Conservation (phyloP, 2,329 filamentous ascomycete species). For the Ambrosiella beaveri region DNA sequence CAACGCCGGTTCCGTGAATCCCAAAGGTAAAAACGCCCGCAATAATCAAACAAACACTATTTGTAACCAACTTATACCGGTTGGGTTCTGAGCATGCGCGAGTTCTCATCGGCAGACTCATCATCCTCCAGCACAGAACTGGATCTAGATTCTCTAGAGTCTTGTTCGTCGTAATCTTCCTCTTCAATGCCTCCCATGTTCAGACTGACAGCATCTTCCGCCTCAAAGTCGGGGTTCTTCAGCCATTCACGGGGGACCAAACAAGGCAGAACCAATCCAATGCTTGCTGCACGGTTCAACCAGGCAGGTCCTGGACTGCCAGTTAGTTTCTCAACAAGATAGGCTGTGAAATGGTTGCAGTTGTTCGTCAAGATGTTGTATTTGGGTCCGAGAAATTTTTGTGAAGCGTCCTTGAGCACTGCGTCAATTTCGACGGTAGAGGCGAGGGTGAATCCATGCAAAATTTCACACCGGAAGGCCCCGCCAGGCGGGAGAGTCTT, state of each 20-base stretch:
- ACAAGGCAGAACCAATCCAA: constrained; percentile 65
- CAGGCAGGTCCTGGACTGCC: constrained; percentile 52
- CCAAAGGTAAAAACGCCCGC: neutral
- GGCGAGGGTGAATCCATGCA: constrained; percentile 63
- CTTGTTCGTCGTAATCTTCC: constrained; percentile 50
- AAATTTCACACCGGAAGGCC: constrained; percentile 55
- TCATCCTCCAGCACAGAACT: constrained; percentile 37
- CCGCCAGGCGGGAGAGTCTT: constrained; percentile 57
- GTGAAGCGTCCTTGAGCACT: constrained; percentile 50
- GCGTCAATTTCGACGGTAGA: constrained; percentile 51
- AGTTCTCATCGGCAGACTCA: constrained; percentile 24
- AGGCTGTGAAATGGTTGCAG: constrained; percentile 76
- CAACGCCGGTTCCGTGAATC: neutral
- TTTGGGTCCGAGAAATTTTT: constrained; percentile 54
- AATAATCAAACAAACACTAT: neutral
- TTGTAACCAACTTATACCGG: neutral
- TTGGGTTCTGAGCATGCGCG: constrained; percentile 16
- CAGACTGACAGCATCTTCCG: constrained; percentile 51
- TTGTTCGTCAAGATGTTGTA: constrained; percentile 74
- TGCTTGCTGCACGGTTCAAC: constrained; percentile 71
- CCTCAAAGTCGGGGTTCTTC: constrained; percentile 58
- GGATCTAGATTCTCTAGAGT: constrained; percentile 29
- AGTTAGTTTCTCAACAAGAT: constrained; percentile 57
- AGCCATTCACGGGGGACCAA: constrained; percentile 73
- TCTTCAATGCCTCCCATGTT: constrained; percentile 52